phyloP scores from a whole-genome alignment of 1,284 basidiomycete species.

The Cystobasidiaceae sp. region DNA sequence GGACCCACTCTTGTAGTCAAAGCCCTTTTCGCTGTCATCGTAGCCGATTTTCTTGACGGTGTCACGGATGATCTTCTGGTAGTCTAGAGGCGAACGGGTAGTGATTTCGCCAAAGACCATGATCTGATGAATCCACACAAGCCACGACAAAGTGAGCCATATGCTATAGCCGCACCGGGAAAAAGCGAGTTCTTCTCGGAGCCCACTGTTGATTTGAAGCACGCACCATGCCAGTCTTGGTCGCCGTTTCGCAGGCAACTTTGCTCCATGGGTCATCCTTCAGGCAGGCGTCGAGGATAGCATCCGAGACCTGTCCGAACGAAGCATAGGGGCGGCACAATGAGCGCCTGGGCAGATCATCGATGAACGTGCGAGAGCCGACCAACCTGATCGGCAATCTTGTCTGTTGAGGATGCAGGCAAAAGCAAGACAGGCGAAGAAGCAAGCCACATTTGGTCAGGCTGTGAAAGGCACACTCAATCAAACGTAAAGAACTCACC shows the following conservation, averaged over 20 bases:
- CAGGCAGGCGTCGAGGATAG: slow-evolving; percentile 89
- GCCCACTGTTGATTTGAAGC: background rate
- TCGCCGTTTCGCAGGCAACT: slow-evolving; percentile 49
- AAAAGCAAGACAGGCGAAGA: background rate
- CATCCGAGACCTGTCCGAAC: slow-evolving; percentile 76
- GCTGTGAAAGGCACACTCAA: slow-evolving; percentile 45
- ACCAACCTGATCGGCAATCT: slow-evolving; percentile 30
- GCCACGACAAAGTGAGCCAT: background rate
- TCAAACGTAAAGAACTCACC: slow-evolving; percentile 46
- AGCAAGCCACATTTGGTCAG: background rate
- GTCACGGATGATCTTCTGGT: slow-evolving; percentile 93
- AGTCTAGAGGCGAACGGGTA: slow-evolving; percentile 92
- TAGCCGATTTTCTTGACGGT: slow-evolving; percentile 98
- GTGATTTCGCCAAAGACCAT: slow-evolving; percentile 95
- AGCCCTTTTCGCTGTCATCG: slow-evolving; percentile 95
- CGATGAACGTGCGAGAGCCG: background rate
- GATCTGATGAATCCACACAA: slow-evolving; percentile 38
- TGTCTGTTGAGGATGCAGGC: slow-evolving; percentile 9
- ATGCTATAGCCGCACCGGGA: background rate
- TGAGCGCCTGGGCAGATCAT: background rate
- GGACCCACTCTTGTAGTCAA: slow-evolving; percentile 89
- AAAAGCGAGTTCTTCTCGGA: background rate
- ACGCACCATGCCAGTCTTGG: slow-evolving; percentile 49
- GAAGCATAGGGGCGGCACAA: background rate
- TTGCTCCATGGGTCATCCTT: slow-evolving; percentile 93